Evolutionary conservation across 1,139 yeast species (phyloP).

Genomic region (Candida glucosophila): DNA sequence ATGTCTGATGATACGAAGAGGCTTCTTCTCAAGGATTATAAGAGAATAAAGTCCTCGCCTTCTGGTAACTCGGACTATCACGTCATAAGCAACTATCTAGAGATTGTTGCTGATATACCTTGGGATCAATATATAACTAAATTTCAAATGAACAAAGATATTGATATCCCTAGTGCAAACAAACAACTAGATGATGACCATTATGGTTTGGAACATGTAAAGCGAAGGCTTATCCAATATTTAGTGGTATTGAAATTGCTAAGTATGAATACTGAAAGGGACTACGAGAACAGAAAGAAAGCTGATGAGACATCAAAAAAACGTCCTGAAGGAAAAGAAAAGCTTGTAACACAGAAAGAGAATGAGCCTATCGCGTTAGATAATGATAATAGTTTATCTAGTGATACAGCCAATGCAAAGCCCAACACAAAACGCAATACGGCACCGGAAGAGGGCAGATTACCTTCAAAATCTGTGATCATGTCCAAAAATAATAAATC

Average conservation of each 20-base stretch:
- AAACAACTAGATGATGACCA: conserved; percentile 69
- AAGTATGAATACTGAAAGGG: conserved; percentile 29
- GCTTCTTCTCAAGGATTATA: conserved; percentile 54
- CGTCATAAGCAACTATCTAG: conserved; percentile 63
- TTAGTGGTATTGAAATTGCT: conserved; percentile 68
- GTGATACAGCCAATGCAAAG: no score
- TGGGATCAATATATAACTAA: conserved; percentile 40
- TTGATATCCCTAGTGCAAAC: conserved; percentile 50
- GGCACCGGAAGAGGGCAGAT: background rate
- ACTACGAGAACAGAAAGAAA: conserved; percentile 11
- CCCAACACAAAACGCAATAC: no score
- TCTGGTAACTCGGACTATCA: conserved; percentile 69
- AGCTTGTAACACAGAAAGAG: conserved; percentile 1
- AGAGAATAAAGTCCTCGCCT: conserved; percentile 53
- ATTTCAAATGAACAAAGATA: conserved; percentile 31
- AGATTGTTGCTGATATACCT: conserved; percentile 62
- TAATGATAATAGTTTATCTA: conserved; percentile 1
- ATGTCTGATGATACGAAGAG: conserved; percentile 44
- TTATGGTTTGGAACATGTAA: conserved; percentile 75
- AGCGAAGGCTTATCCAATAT: conserved; percentile 73
- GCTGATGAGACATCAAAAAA: conserved; percentile 5
- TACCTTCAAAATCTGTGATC: conserved; percentile 16
- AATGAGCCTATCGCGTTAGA: conserved; percentile 2
- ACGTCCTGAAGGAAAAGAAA: no score
- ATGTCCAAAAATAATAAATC: conserved; percentile 40